These are phyloP conservation scores for Dothistroma pini DNA, from an alignment of 2,329 filamentous ascomycete genomes.

Conservation along the genomic window DNA sequence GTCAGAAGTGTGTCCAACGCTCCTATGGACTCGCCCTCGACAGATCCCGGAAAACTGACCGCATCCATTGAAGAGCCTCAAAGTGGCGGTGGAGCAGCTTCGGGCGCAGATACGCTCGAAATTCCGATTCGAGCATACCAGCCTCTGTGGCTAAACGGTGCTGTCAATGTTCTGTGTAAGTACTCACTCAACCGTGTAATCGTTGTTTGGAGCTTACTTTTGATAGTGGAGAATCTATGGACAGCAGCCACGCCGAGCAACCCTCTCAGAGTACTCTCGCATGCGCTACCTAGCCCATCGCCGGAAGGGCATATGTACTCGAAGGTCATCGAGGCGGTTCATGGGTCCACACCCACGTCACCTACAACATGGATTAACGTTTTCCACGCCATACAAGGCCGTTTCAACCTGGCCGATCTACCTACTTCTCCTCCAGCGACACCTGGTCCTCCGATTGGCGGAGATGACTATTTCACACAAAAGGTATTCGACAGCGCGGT, in stretches of 20 bases:
- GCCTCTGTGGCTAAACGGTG: slow-evolving; percentile 28
- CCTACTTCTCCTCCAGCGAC: slow-evolving; percentile 62
- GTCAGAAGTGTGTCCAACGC: slow-evolving; percentile 36
- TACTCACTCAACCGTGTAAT: slow-evolving; percentile 3
- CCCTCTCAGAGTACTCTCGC: slow-evolving; percentile 56
- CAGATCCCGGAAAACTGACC: slow-evolving; percentile 32
- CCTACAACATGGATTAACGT: slow-evolving; percentile 60
- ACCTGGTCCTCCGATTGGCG: slow-evolving; percentile 49
- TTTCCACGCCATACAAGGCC: slow-evolving; percentile 60
- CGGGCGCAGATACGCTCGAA: not conserved
- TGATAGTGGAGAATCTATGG: slow-evolving; percentile 39
- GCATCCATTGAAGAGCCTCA: not conserved
- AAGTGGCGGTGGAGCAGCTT: not conserved
- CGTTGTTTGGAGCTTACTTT: not conserved
- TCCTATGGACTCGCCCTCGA: slow-evolving; percentile 40
- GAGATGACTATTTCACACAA: slow-evolving; percentile 59
- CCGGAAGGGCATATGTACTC: slow-evolving; percentile 50
- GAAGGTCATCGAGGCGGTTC: slow-evolving; percentile 53
- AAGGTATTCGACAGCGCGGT: slow-evolving; percentile 62
- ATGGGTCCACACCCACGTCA: slow-evolving; percentile 48
- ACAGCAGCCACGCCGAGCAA: slow-evolving; percentile 34
- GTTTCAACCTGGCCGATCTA: slow-evolving; percentile 59
- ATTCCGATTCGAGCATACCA: not conserved
- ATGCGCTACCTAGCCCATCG: slow-evolving; percentile 57
- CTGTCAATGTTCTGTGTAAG: slow-evolving; percentile 31